phyloP scores from a whole-genome alignment of 176 grass and related monocot species.

The Secale cereale region DNA sequence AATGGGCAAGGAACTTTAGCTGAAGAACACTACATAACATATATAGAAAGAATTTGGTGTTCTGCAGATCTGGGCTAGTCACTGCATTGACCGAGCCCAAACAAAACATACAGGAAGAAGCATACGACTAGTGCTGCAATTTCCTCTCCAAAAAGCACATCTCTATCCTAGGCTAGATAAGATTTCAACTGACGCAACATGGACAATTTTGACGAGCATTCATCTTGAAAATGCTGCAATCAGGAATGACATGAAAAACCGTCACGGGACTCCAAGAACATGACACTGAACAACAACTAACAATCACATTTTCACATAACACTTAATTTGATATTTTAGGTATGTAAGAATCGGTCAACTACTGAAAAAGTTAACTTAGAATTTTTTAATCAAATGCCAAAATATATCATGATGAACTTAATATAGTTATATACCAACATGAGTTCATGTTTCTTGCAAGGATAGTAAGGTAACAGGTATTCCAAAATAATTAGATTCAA shows the following conservation, averaged over 20 bases:
- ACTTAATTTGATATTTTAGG: not conserved
- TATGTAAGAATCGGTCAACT: constrained; percentile 12
- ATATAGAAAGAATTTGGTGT: not conserved
- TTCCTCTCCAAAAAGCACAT: constrained; percentile 5
- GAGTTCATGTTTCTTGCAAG: constrained; percentile 8
- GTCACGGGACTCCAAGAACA: not conserved
- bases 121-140: not conserved
- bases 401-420: not conserved
- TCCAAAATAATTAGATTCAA: not conserved
- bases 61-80: constrained; percentile 13
- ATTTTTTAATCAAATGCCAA: not conserved
- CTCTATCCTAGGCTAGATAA: not conserved
- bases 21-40: not conserved
- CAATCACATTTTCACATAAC: not conserved
- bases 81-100: not conserved
- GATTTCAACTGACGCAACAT: not conserved
- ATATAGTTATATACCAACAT: not conserved
- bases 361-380: not conserved
- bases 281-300: not conserved
- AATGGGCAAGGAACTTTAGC: constrained; percentile 13
- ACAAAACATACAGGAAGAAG: constrained; percentile 2
- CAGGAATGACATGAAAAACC: not conserved
- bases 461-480: not conserved
- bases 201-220: not conserved
- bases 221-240: not conserved